These are phyloP conservation scores for Fusarium sp. DNA, from an alignment of 2,329 filamentous ascomycete species.

Conservation along the genomic window DNA sequence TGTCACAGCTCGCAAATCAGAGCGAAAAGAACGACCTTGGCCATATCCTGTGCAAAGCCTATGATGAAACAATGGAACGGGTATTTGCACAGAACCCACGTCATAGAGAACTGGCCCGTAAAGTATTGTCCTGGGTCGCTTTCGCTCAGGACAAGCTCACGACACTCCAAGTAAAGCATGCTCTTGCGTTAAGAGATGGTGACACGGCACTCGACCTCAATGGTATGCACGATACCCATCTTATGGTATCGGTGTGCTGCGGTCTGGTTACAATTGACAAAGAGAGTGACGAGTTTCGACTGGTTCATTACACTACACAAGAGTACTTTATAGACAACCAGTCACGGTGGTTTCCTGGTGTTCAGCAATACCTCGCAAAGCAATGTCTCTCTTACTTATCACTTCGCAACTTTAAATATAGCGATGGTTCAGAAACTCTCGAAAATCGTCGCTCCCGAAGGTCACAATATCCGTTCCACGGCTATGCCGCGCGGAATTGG, in stretches of 20 bases:
- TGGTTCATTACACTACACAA: slow-evolving; percentile 58
- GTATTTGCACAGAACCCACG: slow-evolving; percentile 50
- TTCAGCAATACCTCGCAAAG: background rate
- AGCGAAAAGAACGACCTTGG: background rate
- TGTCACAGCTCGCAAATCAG: background rate
- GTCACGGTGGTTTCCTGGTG: slow-evolving; percentile 43
- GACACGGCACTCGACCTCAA: slow-evolving; percentile 47
- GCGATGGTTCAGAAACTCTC: too few species aligned
- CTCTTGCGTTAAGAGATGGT: slow-evolving; percentile 51
- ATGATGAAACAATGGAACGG: background rate
- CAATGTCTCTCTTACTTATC: background rate
- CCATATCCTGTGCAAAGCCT: background rate
- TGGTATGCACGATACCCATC: slow-evolving; percentile 48
- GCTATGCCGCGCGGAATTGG: background rate
- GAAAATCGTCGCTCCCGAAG: too few species aligned
- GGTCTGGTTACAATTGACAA: slow-evolving; percentile 55
- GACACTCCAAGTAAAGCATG: slow-evolving; percentile 53
- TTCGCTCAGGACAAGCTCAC: slow-evolving; percentile 50
- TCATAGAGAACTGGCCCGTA: slow-evolving; percentile 49
- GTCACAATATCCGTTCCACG: background rate
- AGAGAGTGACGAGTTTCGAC: slow-evolving; percentile 50
- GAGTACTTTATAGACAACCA: slow-evolving; percentile 53
- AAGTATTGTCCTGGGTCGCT: slow-evolving; percentile 54
- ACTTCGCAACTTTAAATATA: background rate
- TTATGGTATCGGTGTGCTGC: slow-evolving; percentile 52